These are phyloP conservation scores for Lathyrus sativus DNA, from an alignment of 306 rosid species.

Conservation along the genomic window DNA sequence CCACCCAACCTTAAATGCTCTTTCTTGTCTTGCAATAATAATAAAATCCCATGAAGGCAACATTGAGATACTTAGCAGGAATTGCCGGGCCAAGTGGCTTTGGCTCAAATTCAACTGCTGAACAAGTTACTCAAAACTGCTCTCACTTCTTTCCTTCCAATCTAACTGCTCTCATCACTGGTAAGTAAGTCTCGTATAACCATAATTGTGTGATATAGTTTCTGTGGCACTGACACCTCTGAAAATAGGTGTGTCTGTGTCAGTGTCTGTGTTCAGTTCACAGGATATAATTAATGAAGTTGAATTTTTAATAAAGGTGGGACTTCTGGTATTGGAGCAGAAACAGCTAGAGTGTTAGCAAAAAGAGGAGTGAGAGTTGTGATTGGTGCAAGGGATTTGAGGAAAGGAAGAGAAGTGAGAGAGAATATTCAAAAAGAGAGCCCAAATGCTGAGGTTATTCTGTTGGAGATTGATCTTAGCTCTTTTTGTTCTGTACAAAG, in stretches of 20 bases:
- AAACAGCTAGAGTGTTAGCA: constrained; percentile 88
- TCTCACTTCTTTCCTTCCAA: constrained; percentile 41
- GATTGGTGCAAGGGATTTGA: constrained; percentile 78
- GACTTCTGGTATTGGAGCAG: constrained; percentile 93
- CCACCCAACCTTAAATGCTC: constrained; percentile 26
- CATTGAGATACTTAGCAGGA: constrained; percentile 88
- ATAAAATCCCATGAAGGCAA: constrained; percentile 62
- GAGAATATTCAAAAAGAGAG: constrained; percentile 59
- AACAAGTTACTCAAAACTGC: constrained; percentile 66
- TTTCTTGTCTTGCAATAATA: constrained; percentile 23
- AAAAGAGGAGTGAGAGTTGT: constrained; percentile 93
- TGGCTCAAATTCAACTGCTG: constrained; percentile 95
- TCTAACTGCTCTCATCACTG: constrained; percentile 88
- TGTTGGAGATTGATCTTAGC: constrained; percentile 81
- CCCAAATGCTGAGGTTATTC: constrained; percentile 69
- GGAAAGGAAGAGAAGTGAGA: constrained; percentile 63
- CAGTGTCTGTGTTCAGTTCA: too few species aligned
- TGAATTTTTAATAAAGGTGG: constrained; percentile 55
- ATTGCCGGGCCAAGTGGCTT: constrained; percentile 94
- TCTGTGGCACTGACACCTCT: too few species aligned
- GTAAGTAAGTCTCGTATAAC: constrained; percentile 36
- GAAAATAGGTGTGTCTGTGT: too few species aligned
- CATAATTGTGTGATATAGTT: too few species aligned
- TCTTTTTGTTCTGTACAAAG: constrained; percentile 74
- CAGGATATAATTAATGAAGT: constrained; percentile 4